Base-by-base conservation (phyloP, 805 yeast genomes). In the Hanseniaspora valbyensis region DNA sequence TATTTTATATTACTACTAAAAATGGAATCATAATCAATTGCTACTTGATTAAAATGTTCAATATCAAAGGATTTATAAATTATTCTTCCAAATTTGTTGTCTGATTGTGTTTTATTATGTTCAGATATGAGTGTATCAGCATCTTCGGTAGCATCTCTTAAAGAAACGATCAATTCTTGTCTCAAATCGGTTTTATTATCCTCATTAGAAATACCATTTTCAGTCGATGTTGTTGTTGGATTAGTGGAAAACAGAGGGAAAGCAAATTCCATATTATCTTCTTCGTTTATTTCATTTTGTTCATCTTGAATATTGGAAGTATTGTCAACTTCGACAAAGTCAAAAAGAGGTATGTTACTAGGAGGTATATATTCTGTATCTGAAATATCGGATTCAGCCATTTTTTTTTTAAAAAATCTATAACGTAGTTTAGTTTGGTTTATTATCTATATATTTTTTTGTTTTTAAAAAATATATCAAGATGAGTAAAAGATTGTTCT, bases 171-270 rank as follows among this genome's bases (percentile, higher is more conserved):
- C 5, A 50, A 32, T 18, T 42, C 39, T 5, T 43, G 38, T 16
- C 38, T 29, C 8, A 34, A 16, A 3, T 32, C 3, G 2, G n/a
- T 9, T 6, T n/a, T n/a, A 4, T 25, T 32, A 8, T 33, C 25
- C 2, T 36, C 39, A 2, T 21, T 43, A 18, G 2, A 16, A 9
- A 6, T 34, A 19, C 30, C 18, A 14, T 18, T 28, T 16, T 21
- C 13, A 8, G 2, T 13, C 3, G 24, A 12, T 9, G 36, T 33
- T 43, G 18, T 24, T 4, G 32, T 8, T 14, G 34, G 25, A 16
- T 29, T 26, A 22, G 41, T 34, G 2, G 53, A 50, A 37, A 50
- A 50, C 18, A 50, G 25, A 21, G 53, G 53, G 22, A 50, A 50
- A 5, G 41, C 45, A 40, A 32, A 50, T 21, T 50, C 50, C 39